Percentiles rank a stretch among this genome's conserved stretches.
phyloP scores from a whole-genome alignment of 176 grass and related monocot genomes.

The Aegilops longissima region DNA sequence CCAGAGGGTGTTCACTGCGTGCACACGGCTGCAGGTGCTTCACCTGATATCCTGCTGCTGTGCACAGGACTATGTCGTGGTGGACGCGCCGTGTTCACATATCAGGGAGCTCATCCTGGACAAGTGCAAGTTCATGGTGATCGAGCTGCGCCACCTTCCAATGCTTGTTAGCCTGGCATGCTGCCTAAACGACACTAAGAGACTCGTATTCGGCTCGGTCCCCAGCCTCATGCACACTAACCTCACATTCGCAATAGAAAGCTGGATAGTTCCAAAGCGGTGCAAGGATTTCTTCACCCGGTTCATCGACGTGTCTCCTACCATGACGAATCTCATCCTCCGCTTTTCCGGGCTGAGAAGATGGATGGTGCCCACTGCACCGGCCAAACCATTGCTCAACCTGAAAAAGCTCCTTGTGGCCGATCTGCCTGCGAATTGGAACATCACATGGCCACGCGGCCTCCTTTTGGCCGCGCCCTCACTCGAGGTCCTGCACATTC shows the following conservation, averaged over 20 bases:
- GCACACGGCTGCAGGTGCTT: not conserved
- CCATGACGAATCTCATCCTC: not conserved
- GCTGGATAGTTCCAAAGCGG: not conserved
- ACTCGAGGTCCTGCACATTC: not conserved
- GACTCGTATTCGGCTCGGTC: not conserved
- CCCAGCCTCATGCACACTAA: slow-evolving; percentile 4
- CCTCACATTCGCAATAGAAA: not conserved
- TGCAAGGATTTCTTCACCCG: not conserved
- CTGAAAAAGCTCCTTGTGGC: not conserved
- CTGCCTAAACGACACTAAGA: not conserved
- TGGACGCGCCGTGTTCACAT: not conserved
- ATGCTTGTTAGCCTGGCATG: slow-evolving; percentile 1
- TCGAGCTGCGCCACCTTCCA: not conserved
- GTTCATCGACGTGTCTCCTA: not conserved
- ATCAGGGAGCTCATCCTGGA: slow-evolving; percentile 11
- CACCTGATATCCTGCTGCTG: slow-evolving; percentile 9
- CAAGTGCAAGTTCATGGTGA: not conserved
- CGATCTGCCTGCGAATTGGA: not conserved
- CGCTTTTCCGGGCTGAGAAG: not conserved
- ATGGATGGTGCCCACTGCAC: not conserved
- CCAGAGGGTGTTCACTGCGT: not conserved
- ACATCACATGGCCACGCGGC: not conserved
- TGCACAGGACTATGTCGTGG: not conserved
- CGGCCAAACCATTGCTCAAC: not conserved
- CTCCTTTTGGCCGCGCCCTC: not conserved